phyloP scores from a whole-genome alignment of 148 eudicot genomes.

The Camellia lanceoleosa region DNA sequence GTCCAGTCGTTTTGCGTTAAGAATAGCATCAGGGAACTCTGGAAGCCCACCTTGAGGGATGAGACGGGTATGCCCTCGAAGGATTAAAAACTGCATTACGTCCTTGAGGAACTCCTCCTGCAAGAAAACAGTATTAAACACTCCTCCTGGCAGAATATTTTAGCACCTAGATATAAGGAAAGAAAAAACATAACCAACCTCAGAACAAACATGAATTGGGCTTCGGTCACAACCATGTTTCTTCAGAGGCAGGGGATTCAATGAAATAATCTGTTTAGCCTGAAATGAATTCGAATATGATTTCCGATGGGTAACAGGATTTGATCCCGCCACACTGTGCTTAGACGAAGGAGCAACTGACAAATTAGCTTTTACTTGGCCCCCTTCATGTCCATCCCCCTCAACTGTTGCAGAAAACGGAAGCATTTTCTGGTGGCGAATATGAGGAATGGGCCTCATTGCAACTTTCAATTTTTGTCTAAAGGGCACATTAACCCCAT shows the following conservation, averaged over 20 bases:
- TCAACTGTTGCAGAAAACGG: conserved; percentile 69
- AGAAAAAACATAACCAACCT: conserved; percentile 40
- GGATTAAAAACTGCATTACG: conserved; percentile 90
- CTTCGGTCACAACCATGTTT: conserved; percentile 90
- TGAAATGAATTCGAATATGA: conserved; percentile 51
- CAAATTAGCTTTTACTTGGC: conserved; percentile 51
- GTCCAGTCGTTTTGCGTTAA: conserved; percentile 91
- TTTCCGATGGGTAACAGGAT: conserved; percentile 59
- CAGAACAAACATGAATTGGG: conserved; percentile 84
- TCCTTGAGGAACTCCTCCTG: conserved; percentile 95
- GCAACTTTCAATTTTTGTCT: conserved; percentile 61
- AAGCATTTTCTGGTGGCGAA: conserved; percentile 68
- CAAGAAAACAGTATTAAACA: background rate
- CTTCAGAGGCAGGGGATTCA: conserved; percentile 90
- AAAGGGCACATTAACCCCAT: conserved; percentile 38
- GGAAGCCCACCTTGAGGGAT: conserved; percentile 95
- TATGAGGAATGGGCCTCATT: conserved; percentile 84
- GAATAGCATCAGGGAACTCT: conserved; percentile 96
- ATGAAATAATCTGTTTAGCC: conserved; percentile 81
- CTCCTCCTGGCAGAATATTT: background rate
- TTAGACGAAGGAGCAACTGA: conserved; percentile 48
- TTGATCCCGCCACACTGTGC: conserved; percentile 44
- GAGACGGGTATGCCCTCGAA: conserved; percentile 95
- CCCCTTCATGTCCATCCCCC: conserved; percentile 55
- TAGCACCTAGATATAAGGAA: background rate